Percentiles rank a stretch among this genome's conserved stretches.
phyloP scores from a whole-genome alignment of 2,329 filamentous ascomycete species.

The Aspergillus candidus region DNA sequence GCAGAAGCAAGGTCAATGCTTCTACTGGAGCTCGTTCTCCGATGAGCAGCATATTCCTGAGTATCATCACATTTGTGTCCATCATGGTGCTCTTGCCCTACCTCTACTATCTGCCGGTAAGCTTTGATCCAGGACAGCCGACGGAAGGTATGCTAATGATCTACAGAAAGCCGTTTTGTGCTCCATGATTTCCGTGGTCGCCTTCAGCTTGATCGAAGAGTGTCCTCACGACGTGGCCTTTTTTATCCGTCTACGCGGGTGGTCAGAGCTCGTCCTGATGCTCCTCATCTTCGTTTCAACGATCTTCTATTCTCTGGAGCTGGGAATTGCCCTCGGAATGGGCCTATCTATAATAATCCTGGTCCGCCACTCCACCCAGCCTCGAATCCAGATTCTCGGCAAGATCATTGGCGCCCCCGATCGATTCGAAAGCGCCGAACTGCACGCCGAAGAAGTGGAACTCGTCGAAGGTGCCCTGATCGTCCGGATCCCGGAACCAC shows the following conservation, averaged over 20 bases:
- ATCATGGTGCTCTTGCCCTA: conserved; percentile 79
- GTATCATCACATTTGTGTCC: conserved; percentile 72
- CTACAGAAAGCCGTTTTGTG: conserved; percentile 82
- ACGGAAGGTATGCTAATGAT: not conserved
- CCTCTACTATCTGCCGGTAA: conserved; percentile 90
- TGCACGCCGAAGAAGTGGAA: conserved; percentile 67
- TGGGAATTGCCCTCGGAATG: conserved; percentile 91
- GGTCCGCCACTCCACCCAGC: conserved; percentile 82
- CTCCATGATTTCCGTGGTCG: conserved; percentile 91
- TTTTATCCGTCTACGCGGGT: conserved; percentile 79
- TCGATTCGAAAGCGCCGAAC: conserved; percentile 77
- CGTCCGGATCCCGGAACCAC: conserved; percentile 92
- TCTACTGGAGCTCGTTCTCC: conserved; percentile 87
- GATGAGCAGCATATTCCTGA: conserved; percentile 86
- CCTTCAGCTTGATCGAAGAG: conserved; percentile 91
- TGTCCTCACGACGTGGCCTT: conserved; percentile 87
- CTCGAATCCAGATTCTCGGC: conserved; percentile 92
- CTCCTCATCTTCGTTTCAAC: conserved; percentile 82
- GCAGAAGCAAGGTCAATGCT: conserved; percentile 89
- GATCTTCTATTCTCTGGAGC: conserved; percentile 87
- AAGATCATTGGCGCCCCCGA: conserved; percentile 72
- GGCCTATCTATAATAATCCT: conserved; percentile 84
- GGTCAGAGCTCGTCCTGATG: conserved; percentile 83
- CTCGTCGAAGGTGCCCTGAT: conserved; percentile 90
- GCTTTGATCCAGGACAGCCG: conserved; percentile 23